These are phyloP conservation scores for Paraleonurus japonicus DNA, from an alignment of 257 asterid genomes.

Conservation along the genomic window DNA sequence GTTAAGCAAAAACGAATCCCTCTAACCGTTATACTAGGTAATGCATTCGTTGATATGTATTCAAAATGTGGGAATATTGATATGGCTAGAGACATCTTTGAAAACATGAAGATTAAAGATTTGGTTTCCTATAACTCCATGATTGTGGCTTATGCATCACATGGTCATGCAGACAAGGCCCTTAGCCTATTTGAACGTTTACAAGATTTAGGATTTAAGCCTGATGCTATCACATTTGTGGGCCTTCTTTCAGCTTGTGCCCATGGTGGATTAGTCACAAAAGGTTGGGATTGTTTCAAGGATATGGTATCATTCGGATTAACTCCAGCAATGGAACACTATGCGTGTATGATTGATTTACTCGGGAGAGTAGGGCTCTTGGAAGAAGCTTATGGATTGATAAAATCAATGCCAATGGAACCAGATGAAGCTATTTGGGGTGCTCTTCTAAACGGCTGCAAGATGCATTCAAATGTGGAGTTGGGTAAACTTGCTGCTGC, in stretches of 20 bases:
- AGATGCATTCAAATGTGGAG: conserved; percentile 61
- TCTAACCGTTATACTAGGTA: conserved; percentile 50
- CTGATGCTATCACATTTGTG: conserved; percentile 66
- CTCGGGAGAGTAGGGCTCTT: conserved; percentile 66
- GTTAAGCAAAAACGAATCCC: conserved; percentile 38
- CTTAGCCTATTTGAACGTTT: conserved; percentile 51
- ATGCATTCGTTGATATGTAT: conserved; percentile 66
- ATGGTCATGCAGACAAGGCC: conserved; percentile 60
- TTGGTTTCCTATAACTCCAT: conserved; percentile 73
- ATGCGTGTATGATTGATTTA: conserved; percentile 73
- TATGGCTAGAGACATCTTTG: conserved; percentile 52
- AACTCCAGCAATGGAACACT: conserved; percentile 49
- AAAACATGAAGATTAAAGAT: conserved; percentile 48
- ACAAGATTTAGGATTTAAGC: conserved; percentile 39
- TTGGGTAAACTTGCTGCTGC: conserved; percentile 65
- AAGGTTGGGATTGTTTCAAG: conserved; percentile 57
- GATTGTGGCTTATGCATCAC: conserved; percentile 71
- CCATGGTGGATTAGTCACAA: conserved; percentile 63
- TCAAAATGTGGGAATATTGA: conserved; percentile 68
- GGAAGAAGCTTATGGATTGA: conserved; percentile 54
- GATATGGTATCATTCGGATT: conserved; percentile 41
- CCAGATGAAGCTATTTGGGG: conserved; percentile 86
- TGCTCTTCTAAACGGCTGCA: conserved; percentile 70
- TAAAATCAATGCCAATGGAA: conserved; percentile 51
- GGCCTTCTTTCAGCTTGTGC: conserved; percentile 81